Evolutionary conservation across 176 grass and related monocot species (phyloP).

Genomic region (Elaeis guineensis): DNA sequence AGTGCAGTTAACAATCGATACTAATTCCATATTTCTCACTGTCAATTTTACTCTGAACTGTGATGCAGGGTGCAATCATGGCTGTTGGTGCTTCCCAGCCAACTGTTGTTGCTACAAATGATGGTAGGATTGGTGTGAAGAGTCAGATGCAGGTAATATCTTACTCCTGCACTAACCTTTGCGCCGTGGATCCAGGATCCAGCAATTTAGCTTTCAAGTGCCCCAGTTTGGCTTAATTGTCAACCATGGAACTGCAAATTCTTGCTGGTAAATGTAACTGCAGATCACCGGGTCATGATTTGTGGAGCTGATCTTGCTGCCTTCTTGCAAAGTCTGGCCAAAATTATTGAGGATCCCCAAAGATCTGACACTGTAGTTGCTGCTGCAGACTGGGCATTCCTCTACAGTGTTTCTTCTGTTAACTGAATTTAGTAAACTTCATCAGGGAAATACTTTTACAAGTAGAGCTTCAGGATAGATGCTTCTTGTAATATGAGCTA

Average conservation of each 20-base stretch:
- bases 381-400: not conserved
- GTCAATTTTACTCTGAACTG: not conserved
- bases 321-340: constrained; percentile 83
- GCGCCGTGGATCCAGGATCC: not conserved
- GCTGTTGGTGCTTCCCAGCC: constrained; percentile 66
- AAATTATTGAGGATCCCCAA: constrained; percentile 96
- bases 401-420: too few relatives aligned
- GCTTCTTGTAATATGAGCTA: too few relatives aligned
- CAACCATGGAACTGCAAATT: constrained; percentile 9
- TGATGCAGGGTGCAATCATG: constrained; percentile 89
- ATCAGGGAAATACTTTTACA: too few relatives aligned
- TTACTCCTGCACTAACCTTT: not conserved
- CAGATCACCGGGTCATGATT: constrained; percentile 91
- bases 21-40: too few relatives aligned
- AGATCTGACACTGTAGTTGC: constrained; percentile 73
- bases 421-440: too few relatives aligned
- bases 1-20: too few relatives aligned
- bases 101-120: constrained; percentile 70
- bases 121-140: constrained; percentile 84
- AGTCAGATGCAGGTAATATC: constrained; percentile 86
- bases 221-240: not conserved
- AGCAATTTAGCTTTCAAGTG: not conserved
- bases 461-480: too few relatives aligned
- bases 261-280: constrained; percentile 90
- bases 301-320: constrained; percentile 95